phyloP scores from a whole-genome alignment of 176 grass and related monocot species.

The Pontederia paniculata region DNA sequence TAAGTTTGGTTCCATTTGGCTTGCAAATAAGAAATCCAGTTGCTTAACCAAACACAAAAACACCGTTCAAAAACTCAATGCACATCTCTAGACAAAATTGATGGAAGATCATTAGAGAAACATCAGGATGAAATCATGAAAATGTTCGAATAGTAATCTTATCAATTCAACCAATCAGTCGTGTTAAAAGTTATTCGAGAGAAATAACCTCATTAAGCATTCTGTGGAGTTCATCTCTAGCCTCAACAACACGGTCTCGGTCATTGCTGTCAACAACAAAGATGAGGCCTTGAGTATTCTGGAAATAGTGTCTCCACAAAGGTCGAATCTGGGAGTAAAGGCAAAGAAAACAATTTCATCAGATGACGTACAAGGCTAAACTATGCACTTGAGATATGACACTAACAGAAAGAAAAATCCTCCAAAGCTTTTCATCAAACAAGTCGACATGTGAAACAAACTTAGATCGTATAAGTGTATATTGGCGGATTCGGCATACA shows the following conservation, averaged over 20 bases:
- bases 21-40: no score
- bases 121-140: background rate
- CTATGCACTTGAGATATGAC: background rate
- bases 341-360: background rate
- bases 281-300: constrained; percentile 12
- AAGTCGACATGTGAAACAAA: no score
- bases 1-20: no score
- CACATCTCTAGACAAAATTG: no score
- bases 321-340: constrained; percentile 4
- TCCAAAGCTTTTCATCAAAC: no score
- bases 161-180: no score
- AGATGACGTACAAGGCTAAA: background rate
- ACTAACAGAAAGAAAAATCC: no score
- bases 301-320: constrained; percentile 9
- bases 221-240: constrained; percentile 12
- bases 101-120: background rate
- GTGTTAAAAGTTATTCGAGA: background rate
- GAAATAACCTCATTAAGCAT: constrained; percentile 11
- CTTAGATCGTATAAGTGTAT: no score
- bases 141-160: no score
- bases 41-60: background rate
- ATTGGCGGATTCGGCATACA: no score
- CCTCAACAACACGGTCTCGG: constrained; percentile 11
- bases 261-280: constrained; percentile 16
- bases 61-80: background rate